phyloP scores from a whole-genome alignment of 2,329 filamentous ascomycete species.

The Purpureocillium lavendulum region DNA sequence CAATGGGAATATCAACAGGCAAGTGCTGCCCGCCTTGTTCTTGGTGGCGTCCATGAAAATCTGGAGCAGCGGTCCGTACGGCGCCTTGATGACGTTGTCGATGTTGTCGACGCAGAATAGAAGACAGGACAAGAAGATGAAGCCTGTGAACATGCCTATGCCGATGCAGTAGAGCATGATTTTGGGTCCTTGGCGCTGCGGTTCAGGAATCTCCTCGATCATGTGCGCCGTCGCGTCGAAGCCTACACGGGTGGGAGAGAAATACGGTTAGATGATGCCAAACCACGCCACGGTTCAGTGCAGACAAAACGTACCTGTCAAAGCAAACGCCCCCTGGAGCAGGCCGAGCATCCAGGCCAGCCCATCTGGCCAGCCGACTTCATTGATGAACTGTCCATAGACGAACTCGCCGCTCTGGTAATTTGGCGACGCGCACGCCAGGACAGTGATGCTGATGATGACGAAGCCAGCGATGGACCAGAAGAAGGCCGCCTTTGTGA shows the following conservation, averaged over 20 bases:
- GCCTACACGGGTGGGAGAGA: constrained; percentile 17
- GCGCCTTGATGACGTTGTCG: constrained; percentile 44
- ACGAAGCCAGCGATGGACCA: constrained; percentile 64
- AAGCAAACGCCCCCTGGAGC: constrained; percentile 41
- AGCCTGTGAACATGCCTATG: constrained; percentile 58
- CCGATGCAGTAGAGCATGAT: constrained; percentile 59
- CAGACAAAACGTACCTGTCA: constrained; percentile 22
- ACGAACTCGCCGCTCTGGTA: constrained; percentile 59
- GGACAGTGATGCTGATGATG: constrained; percentile 60
- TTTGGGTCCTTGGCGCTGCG: constrained; percentile 49
- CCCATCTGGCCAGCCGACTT: constrained; percentile 61
- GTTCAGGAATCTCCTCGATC: constrained; percentile 51
- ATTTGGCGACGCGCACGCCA: constrained; percentile 57
- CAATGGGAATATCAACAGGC: constrained; percentile 58
- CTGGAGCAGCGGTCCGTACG: constrained; percentile 50
- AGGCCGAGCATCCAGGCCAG: constrained; percentile 49
- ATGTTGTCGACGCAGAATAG: constrained; percentile 57
- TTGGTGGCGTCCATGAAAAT: constrained; percentile 58
- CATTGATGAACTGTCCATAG: constrained; percentile 59
- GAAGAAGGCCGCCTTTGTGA: constrained; percentile 62
- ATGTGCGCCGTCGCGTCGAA: constrained; percentile 43
- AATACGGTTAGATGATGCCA: no score
- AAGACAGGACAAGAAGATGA: constrained; percentile 52
- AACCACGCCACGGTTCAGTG: no score
- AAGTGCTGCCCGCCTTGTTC: constrained; percentile 53